phyloP scores from a whole-genome alignment of 768 basidiomycete genomes.

The Naganishia friedmannii region DNA sequence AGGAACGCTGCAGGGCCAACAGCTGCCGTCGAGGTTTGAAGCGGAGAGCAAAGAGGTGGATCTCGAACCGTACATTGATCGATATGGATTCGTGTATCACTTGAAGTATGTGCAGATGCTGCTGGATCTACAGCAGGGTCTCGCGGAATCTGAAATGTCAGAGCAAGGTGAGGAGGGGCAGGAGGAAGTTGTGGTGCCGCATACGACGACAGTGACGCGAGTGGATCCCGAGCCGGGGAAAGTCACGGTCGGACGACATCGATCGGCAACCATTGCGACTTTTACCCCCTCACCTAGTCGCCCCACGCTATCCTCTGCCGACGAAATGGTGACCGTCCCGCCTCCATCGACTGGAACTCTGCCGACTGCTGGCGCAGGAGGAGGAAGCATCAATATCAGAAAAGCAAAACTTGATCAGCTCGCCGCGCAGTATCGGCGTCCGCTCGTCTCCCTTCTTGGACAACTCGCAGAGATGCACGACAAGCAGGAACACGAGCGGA shows the following conservation, averaged over 20 bases:
- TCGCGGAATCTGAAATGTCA: not conserved
- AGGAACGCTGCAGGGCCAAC: not conserved
- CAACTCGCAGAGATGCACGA: conserved; percentile 81
- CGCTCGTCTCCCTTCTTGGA: conserved; percentile 68
- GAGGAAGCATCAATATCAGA: not conserved
- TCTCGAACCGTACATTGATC: conserved; percentile 44
- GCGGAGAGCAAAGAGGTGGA: conserved; percentile 35
- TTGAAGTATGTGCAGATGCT: conserved; percentile 27
- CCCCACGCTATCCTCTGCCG: conserved; percentile 5
- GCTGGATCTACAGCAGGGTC: conserved; percentile 24
- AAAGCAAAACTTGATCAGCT: conserved; percentile 28
- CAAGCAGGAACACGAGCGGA: conserved; percentile 60
- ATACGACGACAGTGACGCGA: not conserved
- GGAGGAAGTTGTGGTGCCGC: not conserved
- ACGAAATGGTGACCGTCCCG: conserved; percentile 19
- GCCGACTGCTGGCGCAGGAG: not conserved
- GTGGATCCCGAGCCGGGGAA: not conserved
- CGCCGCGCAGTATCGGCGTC: conserved; percentile 18
- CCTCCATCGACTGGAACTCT: not conserved
- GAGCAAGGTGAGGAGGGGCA: conserved; percentile 1
- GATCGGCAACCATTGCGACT: conserved; percentile 22
- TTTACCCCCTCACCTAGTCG: conserved; percentile 27
- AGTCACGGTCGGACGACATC: conserved; percentile 8
- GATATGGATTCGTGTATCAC: conserved; percentile 51
- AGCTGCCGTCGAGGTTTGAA: conserved; percentile 40